These are phyloP conservation scores for Neurospora intermedia DNA, from an alignment of 495 filamentous ascomycete genomes.

Conservation along the genomic window DNA sequence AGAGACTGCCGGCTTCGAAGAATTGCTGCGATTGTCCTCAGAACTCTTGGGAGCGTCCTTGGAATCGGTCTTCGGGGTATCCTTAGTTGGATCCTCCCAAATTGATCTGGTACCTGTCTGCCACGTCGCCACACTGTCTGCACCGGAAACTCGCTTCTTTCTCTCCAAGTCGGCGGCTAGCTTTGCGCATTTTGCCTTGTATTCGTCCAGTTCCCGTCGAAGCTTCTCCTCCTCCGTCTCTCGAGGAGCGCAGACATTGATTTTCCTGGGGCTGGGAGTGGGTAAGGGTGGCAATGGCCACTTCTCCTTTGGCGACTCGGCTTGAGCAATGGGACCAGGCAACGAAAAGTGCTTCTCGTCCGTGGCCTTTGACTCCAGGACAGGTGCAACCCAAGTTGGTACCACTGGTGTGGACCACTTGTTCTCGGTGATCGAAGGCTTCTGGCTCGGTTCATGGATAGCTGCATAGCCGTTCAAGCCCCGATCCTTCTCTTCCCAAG, in stretches of 20 bases:
- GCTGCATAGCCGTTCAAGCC: too few species aligned
- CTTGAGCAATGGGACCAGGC: fast-evolving
- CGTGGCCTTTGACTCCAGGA: fast-evolving
- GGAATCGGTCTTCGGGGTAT: too few species aligned
- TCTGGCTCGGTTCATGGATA: background rate
- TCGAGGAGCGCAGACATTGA: too few species aligned
- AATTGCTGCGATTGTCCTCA: too few species aligned
- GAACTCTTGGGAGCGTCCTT: background rate
- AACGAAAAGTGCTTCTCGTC: background rate
- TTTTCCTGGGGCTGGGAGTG: too few species aligned
- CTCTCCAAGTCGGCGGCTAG: background rate
- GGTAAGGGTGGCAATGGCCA: background rate
- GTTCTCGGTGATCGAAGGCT: fast-evolving
- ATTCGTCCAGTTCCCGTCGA: background rate
- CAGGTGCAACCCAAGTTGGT: background rate
- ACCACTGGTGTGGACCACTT: background rate
- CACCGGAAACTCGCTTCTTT: background rate
- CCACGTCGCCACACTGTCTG: background rate
- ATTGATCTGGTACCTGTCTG: background rate
- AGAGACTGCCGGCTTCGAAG: background rate
- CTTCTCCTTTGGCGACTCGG: background rate
- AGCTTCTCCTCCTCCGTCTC: background rate
- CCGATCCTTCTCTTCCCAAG: background rate
- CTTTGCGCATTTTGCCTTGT: background rate
- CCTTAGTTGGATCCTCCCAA: background rate